These are phyloP conservation scores for Enteropsectra breve DNA, from an alignment of 371 early-diverging fungal species.

Conservation along the genomic window DNA sequence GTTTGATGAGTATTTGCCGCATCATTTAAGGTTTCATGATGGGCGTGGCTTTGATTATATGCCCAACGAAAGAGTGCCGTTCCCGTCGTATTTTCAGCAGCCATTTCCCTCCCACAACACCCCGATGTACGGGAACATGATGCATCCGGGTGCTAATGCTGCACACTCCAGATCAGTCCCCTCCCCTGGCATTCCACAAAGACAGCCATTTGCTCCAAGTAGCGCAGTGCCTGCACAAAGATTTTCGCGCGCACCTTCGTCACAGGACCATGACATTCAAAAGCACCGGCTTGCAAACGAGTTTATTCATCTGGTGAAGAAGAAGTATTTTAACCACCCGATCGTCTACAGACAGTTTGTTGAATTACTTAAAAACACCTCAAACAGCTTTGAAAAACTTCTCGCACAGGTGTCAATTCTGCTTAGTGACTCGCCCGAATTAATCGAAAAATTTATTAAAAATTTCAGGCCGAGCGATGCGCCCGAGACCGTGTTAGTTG, in stretches of 20 bases:
- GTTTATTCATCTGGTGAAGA: slow-evolving; percentile 57
- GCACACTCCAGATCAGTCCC: slow-evolving; percentile 10
- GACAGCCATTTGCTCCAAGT: slow-evolving; percentile 5
- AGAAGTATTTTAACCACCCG: slow-evolving; percentile 48
- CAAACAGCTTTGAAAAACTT: slow-evolving; percentile 42
- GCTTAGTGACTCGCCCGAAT: slow-evolving; percentile 51
- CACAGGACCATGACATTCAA: slow-evolving; percentile 14
- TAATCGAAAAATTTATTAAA: slow-evolving; percentile 62
- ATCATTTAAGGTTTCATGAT: slow-evolving; percentile 31
- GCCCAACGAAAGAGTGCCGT: neutral
- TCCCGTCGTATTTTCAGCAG: neutral
- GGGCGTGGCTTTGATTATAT: neutral
- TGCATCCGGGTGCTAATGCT: slow-evolving; percentile 6
- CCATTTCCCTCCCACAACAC: neutral
- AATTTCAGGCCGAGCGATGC: slow-evolving; percentile 74
- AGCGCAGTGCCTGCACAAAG: neutral
- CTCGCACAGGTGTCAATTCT: slow-evolving; percentile 42
- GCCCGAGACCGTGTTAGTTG: neutral
- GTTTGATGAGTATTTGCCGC: slow-evolving; percentile 95
- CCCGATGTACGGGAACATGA: slow-evolving; percentile 5
- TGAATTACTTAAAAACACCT: slow-evolving; percentile 50
- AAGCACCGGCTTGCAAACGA: slow-evolving; percentile 48
- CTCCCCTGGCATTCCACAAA: no score
- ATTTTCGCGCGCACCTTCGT: neutral
- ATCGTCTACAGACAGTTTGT: slow-evolving; percentile 53